Evolutionary conservation across 2,329 filamentous ascomycete genomes (phyloP).

Genomic region (Lachnellula subtilissima): DNA sequence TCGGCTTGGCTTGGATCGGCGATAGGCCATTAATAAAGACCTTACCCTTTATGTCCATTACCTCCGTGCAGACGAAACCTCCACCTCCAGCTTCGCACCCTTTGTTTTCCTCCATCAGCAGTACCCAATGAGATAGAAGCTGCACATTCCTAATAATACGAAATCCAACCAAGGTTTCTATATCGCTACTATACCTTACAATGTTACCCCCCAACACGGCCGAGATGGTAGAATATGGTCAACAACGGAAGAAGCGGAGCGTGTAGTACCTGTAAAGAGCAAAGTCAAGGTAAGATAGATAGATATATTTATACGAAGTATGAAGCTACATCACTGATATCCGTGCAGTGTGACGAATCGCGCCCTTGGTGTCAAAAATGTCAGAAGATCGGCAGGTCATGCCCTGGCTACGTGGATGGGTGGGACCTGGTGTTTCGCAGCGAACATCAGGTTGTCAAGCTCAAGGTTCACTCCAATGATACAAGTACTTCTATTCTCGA

Average conservation of each 20-base stretch:
- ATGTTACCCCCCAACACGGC: no score
- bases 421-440: constrained; percentile 11
- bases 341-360: constrained; percentile 6
- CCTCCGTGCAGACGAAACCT: no score
- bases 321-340: background rate
- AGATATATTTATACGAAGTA: no score
- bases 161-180: no score
- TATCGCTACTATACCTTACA: no score
- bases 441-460: background rate
- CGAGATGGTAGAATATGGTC: constrained; percentile 3
- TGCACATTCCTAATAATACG: no score
- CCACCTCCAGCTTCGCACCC: no score
- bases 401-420: constrained; percentile 8
- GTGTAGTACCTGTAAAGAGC: constrained; percentile 9
- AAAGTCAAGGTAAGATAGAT: constrained; percentile 10
- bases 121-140: no score
- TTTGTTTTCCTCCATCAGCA: no score
- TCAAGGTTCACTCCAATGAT: background rate
- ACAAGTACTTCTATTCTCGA: constrained; percentile 1
- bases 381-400: constrained; percentile 4
- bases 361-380: constrained; percentile 6
- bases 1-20: no score
- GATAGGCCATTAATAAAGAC: no score
- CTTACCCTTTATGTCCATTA: no score
- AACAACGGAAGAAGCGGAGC: constrained; percentile 9